These are phyloP conservation scores for Fraxinus ornus DNA, from an alignment of 305 asterid genomes.

Conservation along the genomic window DNA sequence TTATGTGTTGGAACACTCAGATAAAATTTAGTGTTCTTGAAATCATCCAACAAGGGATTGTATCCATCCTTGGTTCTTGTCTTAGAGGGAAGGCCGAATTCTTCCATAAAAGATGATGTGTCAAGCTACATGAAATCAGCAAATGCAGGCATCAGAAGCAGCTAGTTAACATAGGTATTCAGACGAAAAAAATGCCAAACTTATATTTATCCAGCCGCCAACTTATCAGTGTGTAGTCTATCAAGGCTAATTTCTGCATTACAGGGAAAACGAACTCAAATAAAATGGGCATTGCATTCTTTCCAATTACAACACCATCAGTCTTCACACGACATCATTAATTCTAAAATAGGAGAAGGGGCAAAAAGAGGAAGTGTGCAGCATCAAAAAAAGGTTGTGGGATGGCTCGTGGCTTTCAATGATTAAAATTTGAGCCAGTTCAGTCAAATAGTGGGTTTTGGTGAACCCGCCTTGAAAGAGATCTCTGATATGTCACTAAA, in stretches of 20 bases:
- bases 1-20: slow-evolving; percentile 95
- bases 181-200: background rate
- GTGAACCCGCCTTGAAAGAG: background rate
- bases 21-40: slow-evolving; percentile 89
- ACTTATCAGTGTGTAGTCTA: background rate
- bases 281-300: background rate
- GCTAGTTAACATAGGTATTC: slow-evolving; percentile 16
- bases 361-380: background rate
- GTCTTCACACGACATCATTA: background rate
- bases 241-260: background rate
- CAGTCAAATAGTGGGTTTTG: background rate
- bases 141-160: slow-evolving; percentile 3
- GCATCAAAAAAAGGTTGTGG: background rate
- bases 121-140: slow-evolving; percentile 53
- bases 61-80: slow-evolving; percentile 93
- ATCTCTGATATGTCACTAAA: background rate
- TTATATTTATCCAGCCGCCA: background rate
- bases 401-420: background rate
- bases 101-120: slow-evolving; percentile 92
- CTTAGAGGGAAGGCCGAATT: slow-evolving; percentile 87
- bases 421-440: background rate
- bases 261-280: background rate
- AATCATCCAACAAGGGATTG: slow-evolving; percentile 97
- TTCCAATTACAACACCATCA: background rate
- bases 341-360: background rate